These are phyloP conservation scores for Cladosporium sp. DNA, from an alignment of 2,329 filamentous ascomycete genomes.

Conservation along the genomic window DNA sequence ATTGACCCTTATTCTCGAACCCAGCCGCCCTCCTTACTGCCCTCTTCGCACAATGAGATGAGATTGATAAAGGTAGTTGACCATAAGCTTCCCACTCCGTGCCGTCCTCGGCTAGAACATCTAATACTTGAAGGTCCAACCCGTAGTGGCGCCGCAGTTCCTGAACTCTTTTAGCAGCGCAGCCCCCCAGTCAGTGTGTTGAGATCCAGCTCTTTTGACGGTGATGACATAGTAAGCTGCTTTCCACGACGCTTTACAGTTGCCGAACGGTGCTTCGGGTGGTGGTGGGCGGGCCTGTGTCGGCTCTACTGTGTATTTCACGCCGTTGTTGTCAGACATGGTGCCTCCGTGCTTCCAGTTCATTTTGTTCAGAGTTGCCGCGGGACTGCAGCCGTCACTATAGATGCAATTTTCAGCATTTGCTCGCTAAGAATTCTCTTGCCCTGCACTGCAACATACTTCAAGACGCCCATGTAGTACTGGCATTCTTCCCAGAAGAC, in stretches of 20 bases:
- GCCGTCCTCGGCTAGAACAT: neutral
- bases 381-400: constrained; percentile 8
- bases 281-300: neutral
- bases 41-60: neutral
- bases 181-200: too few relatives aligned
- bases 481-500: constrained; percentile 11
- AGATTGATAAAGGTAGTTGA: neutral
- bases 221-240: neutral
- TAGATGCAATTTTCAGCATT: neutral
- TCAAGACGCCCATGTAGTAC: constrained; percentile 11
- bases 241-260: neutral
- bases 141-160: too few relatives aligned
- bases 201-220: neutral
- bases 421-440: neutral
- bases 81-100: constrained; percentile 8
- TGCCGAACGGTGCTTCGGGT: neutral
- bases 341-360: constrained; percentile 14
- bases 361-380: constrained; percentile 5
- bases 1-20: neutral
- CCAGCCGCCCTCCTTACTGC: neutral
- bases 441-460: neutral
- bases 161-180: too few relatives aligned
- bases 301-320: constrained; percentile 8
- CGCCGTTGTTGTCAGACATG: constrained; percentile 6
- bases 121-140: neutral